Evolutionary conservation across 345 rosid species (phyloP), one percentile per base, ranked within the genome.

Genomic region (Carallia pectinifolia): DNA sequence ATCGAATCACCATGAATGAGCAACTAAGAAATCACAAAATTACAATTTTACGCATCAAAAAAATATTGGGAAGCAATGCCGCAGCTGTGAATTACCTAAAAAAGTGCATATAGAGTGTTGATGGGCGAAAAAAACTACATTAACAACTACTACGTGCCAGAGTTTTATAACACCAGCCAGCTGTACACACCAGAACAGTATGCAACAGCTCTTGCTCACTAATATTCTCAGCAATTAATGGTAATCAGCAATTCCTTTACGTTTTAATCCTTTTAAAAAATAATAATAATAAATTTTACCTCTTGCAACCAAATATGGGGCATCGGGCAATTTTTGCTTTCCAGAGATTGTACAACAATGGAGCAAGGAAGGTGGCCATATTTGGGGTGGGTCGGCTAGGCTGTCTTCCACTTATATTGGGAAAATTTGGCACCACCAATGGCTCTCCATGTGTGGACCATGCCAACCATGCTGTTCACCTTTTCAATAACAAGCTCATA

Each of bases 331-430:
- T 3, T 44, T 44, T 44, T 13, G 16, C 3, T 44, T 44, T 4
- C 50, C 39, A 82, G 81, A 23, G 54, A n/a, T 30, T 82, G 56
- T 47, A 82, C 62, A 3, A 5, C 29, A 17, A 50, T 55, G 83
- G 81, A 74, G 83, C 73, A 15, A 79, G 81, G 58, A 82, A 77
- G 34, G 58, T 82, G 17, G 81, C 73, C 5, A 53, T 79, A 62
- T 64, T 79, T 12, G 75, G 81, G 16, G 52, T 82, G 0, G 77
- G 76, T 47, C 73, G 53, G 61, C 44, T 82, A 16, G 83, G 85
- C 36, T 82, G 83, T 50, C 65, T 64, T 0, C 83, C 83, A 47
- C 29, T 53, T 9, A 7, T 64, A 10, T 31, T 74, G 38, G 71
- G 61, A 47, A 39, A 44, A 38, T 72, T n/a, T 13, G 75, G 69